Conservation (phyloP, 2,329 filamentous ascomycete species). For the Didymella arachidicola region DNA sequence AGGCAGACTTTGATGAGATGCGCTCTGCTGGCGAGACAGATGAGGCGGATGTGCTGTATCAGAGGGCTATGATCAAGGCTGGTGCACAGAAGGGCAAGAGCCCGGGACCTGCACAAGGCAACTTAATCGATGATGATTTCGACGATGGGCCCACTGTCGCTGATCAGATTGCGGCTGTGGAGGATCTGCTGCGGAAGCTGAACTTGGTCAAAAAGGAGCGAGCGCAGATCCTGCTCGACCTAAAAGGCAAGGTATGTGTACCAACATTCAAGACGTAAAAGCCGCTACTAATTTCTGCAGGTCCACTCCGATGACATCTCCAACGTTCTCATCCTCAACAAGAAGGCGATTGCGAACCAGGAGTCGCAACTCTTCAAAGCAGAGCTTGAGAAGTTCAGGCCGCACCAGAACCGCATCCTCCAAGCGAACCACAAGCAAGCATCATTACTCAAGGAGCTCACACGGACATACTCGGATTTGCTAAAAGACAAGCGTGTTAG, state of each 20-base stretch:
- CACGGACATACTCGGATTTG: conserved; percentile 82
- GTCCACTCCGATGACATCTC: conserved; percentile 97
- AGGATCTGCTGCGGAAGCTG: conserved; percentile 88
- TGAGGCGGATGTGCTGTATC: conserved; percentile 87
- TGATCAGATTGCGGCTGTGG: conserved; percentile 87
- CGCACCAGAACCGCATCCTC: conserved; percentile 87
- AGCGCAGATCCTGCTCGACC: conserved; percentile 89
- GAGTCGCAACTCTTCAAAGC: conserved; percentile 92
- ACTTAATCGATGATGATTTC: conserved; percentile 90
- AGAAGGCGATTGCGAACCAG: conserved; percentile 92
- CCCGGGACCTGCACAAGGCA: conserved; percentile 72
- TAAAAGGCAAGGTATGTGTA: conserved; percentile 87
- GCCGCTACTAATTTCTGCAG: conserved; percentile 56
- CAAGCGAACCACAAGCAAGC: conserved; percentile 97
- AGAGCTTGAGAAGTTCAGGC: conserved; percentile 96
- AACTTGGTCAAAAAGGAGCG: conserved; percentile 92
- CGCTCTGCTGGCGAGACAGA: conserved; percentile 84
- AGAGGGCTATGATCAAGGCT: conserved; percentile 81
- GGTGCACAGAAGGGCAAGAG: conserved; percentile 69
- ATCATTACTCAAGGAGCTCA: conserved; percentile 92
- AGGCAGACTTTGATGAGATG: conserved; percentile 94
- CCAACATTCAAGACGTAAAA: background rate
- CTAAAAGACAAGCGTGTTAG: conserved; percentile 93
- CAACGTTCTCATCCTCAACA: conserved; percentile 95
- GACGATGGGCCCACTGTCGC: conserved; percentile 81